These are phyloP conservation scores for Barnettozyma hawaiiensis DNA, from an alignment of 1,139 yeast genomes.

Conservation along the genomic window DNA sequence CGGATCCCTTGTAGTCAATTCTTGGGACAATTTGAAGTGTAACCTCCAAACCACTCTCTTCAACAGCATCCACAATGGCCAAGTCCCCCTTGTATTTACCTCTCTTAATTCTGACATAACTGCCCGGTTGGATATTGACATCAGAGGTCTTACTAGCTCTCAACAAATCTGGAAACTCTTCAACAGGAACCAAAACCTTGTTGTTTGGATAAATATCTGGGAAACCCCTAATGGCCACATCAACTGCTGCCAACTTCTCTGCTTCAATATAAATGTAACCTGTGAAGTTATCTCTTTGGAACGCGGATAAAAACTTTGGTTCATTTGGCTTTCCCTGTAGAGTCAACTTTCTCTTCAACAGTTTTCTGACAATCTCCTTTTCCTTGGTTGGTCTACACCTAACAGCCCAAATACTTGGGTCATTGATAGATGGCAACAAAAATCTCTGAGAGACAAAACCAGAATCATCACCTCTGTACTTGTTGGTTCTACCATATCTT, in stretches of 20 bases:
- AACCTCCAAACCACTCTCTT: conserved; percentile 93
- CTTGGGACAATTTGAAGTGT: conserved; percentile 90
- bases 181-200: conserved; percentile 87
- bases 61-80: conserved; percentile 87
- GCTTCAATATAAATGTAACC: conserved; percentile 96
- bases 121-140: conserved; percentile 84
- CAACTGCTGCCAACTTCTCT: conserved; percentile 86
- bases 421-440: conserved; percentile 90
- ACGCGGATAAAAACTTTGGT: conserved; percentile 75
- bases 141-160: conserved; percentile 88
- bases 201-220: conserved; percentile 71
- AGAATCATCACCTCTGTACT: conserved; percentile 83
- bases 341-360: conserved; percentile 66
- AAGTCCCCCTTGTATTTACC: conserved; percentile 92
- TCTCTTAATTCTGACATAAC: conserved; percentile 82
- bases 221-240: conserved; percentile 81
- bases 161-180: conserved; percentile 88
- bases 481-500: conserved; percentile 83
- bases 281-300: conserved; percentile 87
- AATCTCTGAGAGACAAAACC: conserved; percentile 88
- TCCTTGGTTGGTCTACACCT: conserved; percentile 92
- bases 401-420: conserved; percentile 94
- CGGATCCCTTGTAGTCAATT: conserved; percentile 67
- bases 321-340: conserved; percentile 34
- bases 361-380: conserved; percentile 79